phyloP scores from a whole-genome alignment of 116 monocot species.

The Iris pallida region DNA sequence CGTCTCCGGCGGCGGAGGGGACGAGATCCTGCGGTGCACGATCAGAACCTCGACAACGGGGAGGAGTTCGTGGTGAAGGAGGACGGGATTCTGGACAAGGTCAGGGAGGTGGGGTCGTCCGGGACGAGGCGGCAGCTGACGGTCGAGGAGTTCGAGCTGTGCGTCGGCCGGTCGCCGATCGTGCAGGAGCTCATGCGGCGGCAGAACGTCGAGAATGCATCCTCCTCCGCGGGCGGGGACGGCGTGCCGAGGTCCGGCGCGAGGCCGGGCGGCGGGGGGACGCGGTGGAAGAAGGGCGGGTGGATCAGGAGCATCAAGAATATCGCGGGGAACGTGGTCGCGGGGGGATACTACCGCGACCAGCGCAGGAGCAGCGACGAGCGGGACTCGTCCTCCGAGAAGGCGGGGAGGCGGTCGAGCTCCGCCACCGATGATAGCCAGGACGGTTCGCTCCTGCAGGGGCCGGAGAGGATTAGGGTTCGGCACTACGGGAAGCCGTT shows the following conservation, averaged over 20 bases:
- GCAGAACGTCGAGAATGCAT: conserved; percentile 38
- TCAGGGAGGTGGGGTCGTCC: conserved; percentile 73
- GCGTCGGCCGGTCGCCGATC: conserved; percentile 80
- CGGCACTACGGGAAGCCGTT: conserved; percentile 59
- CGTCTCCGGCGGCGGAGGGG: conserved; percentile 7
- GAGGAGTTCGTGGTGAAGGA: conserved; percentile 90
- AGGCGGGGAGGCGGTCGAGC: conserved; percentile 74
- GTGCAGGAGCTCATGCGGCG: conserved; percentile 93
- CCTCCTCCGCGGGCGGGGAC: background rate
- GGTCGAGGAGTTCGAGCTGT: conserved; percentile 88
- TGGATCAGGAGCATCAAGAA: conserved; percentile 79
- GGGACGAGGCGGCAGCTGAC: conserved; percentile 81
- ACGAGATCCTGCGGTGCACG: conserved; percentile 24
- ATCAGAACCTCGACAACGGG: conserved; percentile 82
- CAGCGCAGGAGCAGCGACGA: conserved; percentile 56
- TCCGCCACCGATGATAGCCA: conserved; percentile 79
- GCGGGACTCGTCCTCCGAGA: conserved; percentile 67
- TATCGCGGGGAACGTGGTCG: conserved; percentile 26
- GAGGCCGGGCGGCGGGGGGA: conserved; percentile 8
- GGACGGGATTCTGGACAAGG: conserved; percentile 66
- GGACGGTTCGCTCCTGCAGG: conserved; percentile 33
- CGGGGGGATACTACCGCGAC: conserved; percentile 29
- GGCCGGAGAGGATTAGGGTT: conserved; percentile 53
- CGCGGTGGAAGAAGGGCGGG: conserved; percentile 51
- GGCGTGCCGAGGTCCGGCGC: conserved; percentile 2